These are phyloP conservation scores for Aureobasidium sp. DNA, from an alignment of 2,329 filamentous ascomycete species.

Conservation along the genomic window DNA sequence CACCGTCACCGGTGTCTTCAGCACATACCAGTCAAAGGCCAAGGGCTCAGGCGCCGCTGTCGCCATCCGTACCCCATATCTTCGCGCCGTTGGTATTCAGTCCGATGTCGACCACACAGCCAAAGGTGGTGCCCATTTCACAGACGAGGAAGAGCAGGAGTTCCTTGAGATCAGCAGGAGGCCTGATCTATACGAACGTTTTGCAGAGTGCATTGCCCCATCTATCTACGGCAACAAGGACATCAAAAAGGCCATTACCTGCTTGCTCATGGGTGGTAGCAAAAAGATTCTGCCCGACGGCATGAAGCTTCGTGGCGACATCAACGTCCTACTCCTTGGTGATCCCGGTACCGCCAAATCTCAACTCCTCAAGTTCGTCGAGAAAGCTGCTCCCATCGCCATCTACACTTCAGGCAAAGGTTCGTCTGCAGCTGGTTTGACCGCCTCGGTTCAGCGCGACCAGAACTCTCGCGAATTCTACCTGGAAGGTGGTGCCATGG, in stretches of 20 bases:
- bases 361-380: constrained; percentile 92
- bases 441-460: constrained; percentile 91
- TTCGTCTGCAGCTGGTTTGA: constrained; percentile 93
- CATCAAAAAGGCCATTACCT: constrained; percentile 96
- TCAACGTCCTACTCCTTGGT: constrained; percentile 93
- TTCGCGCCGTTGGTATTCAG: constrained; percentile 85
- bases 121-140: constrained; percentile 71
- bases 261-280: constrained; percentile 83
- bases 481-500: constrained; percentile 96
- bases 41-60: constrained; percentile 76
- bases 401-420: constrained; percentile 99
- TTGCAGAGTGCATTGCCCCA: constrained; percentile 87
- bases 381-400: constrained; percentile 90
- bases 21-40: constrained; percentile 83
- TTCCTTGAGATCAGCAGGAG: constrained; percentile 84
- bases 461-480: constrained; percentile 92
- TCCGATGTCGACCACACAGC: constrained; percentile 83
- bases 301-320: constrained; percentile 95
- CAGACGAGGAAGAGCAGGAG: constrained; percentile 94
- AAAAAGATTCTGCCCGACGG: constrained; percentile 97
- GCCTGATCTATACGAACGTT: constrained; percentile 84
- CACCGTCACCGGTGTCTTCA: constrained; percentile 94
- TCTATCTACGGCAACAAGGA: constrained; percentile 95
- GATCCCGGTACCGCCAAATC: constrained; percentile 98
- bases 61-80: constrained; percentile 89